Evolutionary conservation across 257 asterid genomes (phyloP).

Genomic region (Leonotis leonurus): DNA sequence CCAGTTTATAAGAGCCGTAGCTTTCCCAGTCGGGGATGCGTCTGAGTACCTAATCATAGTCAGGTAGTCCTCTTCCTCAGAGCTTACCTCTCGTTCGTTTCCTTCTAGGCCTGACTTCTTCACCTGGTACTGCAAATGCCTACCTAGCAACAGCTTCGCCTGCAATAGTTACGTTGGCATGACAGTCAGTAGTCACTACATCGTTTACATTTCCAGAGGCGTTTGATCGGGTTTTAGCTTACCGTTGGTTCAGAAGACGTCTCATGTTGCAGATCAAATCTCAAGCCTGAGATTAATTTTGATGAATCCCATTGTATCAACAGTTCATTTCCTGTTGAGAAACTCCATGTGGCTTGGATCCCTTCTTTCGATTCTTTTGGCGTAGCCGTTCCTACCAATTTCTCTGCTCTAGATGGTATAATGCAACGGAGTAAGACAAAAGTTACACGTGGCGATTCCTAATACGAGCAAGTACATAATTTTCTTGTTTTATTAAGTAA

Average conservation of each 20-base stretch:
- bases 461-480: neutral
- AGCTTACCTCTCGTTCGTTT: conserved; percentile 8
- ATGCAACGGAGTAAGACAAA: conserved; percentile 16
- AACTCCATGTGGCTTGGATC: conserved; percentile 68
- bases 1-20: conserved; percentile 91
- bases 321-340: conserved; percentile 62
- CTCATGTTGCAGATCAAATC: conserved; percentile 33
- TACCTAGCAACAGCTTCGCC: conserved; percentile 66
- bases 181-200: neutral
- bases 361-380: conserved; percentile 73
- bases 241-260: conserved; percentile 41
- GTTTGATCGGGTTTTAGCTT: neutral
- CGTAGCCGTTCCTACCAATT: conserved; percentile 79
- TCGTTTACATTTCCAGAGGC: neutral
- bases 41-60: conserved; percentile 63
- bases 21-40: conserved; percentile 65
- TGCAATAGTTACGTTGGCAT: conserved; percentile 11
- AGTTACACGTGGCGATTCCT: conserved; percentile 8
- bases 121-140: conserved; percentile 62
- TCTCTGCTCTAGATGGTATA: conserved; percentile 79
- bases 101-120: conserved; percentile 18
- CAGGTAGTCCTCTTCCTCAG: conserved; percentile 51
- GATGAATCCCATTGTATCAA: conserved; percentile 40
- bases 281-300: conserved; percentile 29
- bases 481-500: neutral